Base-by-base conservation (phyloP, 2,329 filamentous ascomycete species). In the Lojkania enalia region DNA sequence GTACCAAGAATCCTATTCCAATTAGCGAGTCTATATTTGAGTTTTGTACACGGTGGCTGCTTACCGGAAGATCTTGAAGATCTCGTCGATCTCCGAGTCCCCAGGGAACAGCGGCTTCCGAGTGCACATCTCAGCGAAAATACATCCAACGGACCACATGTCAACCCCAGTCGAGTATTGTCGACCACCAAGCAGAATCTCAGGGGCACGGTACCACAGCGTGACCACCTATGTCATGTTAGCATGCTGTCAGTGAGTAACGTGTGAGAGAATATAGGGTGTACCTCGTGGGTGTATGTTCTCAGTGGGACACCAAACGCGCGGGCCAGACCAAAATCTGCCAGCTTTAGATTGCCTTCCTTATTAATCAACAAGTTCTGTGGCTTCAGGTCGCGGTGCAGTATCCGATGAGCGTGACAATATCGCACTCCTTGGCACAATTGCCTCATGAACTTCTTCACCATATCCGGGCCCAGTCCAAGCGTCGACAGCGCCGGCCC, bases 51-150 rank as follows among this genome's bases (percentile, higher is more conserved):
- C 16, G 21, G 14, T 6, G 11, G 18, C 5, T 6, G 53, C 78
- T 61, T 76, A 90, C 88, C 85, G 83, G 84, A 96, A 96, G 67
- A 86, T 95, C 75, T 92, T 94, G 79, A 95, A 95, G 65, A 95
- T 95, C 72, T 95, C 89, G 64, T 95, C 89, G 71, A 95, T 95
- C 67, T 95, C 89, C 4, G 88, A 94, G 68, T 96, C 90, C 46
- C 90, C 90, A 11, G 90, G 90, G 77, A 96, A 96, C 32, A 96
- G 78, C 4, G 90, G 90, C 74, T 95, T 95, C 62, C 89, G 83
- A 1, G 90, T 96, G 73, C 89, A 95, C 91, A 96, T 96, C 72
- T 96, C 90, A 7, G 91, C 90, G 70, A 96, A 95, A 71, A 96
- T 96, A 71, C 90, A 94, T 51, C 90, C 90, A 38, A 91, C 85